phyloP scores from a whole-genome alignment of 169 alveolate genomes.

The Ichthyophthirius multifiliis region DNA sequence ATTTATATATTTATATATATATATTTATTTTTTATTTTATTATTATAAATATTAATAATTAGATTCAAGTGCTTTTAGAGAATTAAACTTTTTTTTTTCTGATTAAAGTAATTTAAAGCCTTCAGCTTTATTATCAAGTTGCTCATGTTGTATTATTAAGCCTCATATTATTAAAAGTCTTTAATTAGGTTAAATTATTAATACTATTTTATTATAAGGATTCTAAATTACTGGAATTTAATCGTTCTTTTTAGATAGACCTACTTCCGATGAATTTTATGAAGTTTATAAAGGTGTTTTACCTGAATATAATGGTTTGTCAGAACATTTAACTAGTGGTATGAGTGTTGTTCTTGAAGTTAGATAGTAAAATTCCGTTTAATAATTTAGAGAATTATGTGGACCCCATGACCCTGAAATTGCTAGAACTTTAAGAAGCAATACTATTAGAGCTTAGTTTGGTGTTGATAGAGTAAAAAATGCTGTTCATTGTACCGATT shows the following conservation, averaged over 20 bases:
- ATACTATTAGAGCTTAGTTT: constrained; percentile 87
- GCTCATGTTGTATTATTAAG: constrained; percentile 85
- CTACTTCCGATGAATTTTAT: constrained; percentile 85
- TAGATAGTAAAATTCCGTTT: constrained; percentile 84
- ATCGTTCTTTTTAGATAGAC: constrained; percentile 73
- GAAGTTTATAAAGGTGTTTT: constrained; percentile 85
- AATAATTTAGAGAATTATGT: constrained; percentile 71
- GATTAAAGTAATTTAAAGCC: constrained; percentile 46
- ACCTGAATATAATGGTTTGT: constrained; percentile 74
- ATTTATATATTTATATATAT: too few species aligned
- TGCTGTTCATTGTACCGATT: constrained; percentile 92
- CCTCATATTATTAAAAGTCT: constrained; percentile 73
- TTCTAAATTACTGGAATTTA: constrained; percentile 85
- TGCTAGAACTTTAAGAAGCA: constrained; percentile 78
- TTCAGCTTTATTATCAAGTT: constrained; percentile 64
- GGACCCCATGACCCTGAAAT: constrained; percentile 93
- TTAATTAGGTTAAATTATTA: constrained; percentile 79
- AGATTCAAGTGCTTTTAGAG: constrained; percentile 60
- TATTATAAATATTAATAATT: too few species aligned
- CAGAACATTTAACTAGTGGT: constrained; percentile 85
- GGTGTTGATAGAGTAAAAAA: constrained; percentile 85
- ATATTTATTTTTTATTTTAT: too few species aligned
- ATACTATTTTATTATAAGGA: constrained; percentile 81
- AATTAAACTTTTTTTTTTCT: constrained; percentile 68
- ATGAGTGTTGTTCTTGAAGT: constrained; percentile 86